These are phyloP conservation scores for Effrenium voratum DNA, from an alignment of 73 alveolate genomes.

Conservation along the genomic window DNA sequence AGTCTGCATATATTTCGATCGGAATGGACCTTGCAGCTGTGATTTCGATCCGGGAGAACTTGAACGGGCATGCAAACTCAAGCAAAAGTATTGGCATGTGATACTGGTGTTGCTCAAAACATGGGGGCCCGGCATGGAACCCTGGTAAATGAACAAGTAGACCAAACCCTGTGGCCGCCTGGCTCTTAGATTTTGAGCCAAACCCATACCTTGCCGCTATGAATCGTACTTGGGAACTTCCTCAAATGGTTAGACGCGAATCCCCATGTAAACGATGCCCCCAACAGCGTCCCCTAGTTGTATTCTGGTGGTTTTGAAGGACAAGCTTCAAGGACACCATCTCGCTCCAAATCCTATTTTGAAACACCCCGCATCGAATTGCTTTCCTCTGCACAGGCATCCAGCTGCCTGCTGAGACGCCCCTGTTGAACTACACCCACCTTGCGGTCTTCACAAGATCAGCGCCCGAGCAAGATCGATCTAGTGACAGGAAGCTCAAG, in stretches of 20 bases:
- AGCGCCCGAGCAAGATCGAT: no score
- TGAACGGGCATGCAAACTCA: no score
- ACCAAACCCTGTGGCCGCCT: no score
- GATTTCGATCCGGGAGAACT: neutral
- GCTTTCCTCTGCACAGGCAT: neutral
- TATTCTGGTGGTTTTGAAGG: neutral
- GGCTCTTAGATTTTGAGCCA: no score
- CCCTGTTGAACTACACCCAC: slow-evolving; percentile 47
- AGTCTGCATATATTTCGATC: neutral
- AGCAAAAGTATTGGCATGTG: no score
- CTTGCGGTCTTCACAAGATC: slow-evolving; percentile 49
- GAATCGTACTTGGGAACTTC: no score
- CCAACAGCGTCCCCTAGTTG: neutral
- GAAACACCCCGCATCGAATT: neutral
- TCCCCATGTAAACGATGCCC: no score
- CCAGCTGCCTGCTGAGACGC: slow-evolving; percentile 44
- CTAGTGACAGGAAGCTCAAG: no score
- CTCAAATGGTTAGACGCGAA: neutral
- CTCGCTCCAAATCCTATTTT: neutral
- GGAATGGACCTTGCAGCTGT: neutral
- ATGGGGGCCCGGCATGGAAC: no score
- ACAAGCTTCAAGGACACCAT: neutral
- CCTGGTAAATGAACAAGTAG: no score
- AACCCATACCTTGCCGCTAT: no score
- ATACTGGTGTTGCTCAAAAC: no score